These are phyloP conservation scores for Cymbidium sinense DNA, from an alignment of 106 monocot genomes.

Conservation along the genomic window DNA sequence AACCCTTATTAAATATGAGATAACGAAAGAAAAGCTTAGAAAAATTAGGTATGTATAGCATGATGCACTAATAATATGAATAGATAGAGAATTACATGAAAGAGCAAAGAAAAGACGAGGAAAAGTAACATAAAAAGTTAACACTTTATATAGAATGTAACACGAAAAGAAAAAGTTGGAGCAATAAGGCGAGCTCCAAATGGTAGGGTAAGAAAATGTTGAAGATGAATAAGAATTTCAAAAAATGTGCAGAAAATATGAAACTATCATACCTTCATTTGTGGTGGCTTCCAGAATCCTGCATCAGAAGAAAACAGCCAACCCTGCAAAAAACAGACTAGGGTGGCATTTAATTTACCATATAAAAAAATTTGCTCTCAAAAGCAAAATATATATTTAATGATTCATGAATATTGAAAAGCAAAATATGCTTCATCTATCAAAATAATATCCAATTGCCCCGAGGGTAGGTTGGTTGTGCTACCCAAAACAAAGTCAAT, in stretches of 20 bases:
- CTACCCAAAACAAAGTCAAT: not conserved
- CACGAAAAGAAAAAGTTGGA: not conserved
- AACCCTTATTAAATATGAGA: too few relatives aligned
- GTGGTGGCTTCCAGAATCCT: constrained; percentile 80
- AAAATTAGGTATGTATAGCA: not conserved
- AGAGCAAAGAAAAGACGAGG: not conserved
- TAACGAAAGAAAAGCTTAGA: too few relatives aligned
- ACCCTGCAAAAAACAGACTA: constrained; percentile 44
- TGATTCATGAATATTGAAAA: not conserved
- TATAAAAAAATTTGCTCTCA: not conserved
- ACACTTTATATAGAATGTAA: not conserved
- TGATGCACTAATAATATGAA: not conserved
- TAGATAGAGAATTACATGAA: not conserved
- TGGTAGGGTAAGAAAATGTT: not conserved
- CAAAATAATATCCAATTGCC: not conserved
- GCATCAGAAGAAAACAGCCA: constrained; percentile 95
- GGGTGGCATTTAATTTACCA: not conserved
- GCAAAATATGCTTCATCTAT: not conserved
- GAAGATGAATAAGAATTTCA: not conserved
- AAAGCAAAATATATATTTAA: not conserved
- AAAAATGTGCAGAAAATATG: not conserved
- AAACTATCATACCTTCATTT: constrained; percentile 66
- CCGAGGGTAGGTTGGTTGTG: not conserved
- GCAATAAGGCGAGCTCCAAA: not conserved
- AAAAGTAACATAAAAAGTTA: not conserved